phyloP scores from a whole-genome alignment of 352 stramenopile genomes.

The Elongisporangium senticosum region DNA sequence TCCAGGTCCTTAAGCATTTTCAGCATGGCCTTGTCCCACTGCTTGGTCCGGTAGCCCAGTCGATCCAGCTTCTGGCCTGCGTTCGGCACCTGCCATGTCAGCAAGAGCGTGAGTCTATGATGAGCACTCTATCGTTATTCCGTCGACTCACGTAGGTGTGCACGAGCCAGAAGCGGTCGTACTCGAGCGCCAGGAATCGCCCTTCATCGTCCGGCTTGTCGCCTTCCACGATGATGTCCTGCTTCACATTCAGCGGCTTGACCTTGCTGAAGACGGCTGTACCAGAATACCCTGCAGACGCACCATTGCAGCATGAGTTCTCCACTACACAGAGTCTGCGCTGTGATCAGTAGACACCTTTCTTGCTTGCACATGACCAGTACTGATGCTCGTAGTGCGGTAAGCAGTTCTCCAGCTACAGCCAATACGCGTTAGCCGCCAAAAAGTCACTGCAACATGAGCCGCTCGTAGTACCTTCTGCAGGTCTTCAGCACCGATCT shows the following conservation, averaged over 20 bases:
- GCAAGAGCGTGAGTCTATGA: neutral
- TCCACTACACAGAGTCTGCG: neutral
- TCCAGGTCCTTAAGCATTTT: slow-evolving; percentile 65
- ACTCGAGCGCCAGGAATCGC: slow-evolving; percentile 76
- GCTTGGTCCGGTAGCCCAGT: slow-evolving; percentile 58
- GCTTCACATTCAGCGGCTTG: slow-evolving; percentile 62
- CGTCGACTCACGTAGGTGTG: slow-evolving; percentile 57
- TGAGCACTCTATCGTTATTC: no score
- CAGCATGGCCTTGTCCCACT: slow-evolving; percentile 78
- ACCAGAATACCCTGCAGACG: slow-evolving; percentile 45
- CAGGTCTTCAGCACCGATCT: slow-evolving; percentile 70
- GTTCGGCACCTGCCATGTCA: slow-evolving; percentile 44
- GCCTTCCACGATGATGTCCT: slow-evolving; percentile 55
- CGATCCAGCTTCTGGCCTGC: slow-evolving; percentile 66
- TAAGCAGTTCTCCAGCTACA: slow-evolving; percentile 55
- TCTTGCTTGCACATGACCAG: slow-evolving; percentile 73
- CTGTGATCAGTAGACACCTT: slow-evolving; percentile 18
- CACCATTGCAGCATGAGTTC: neutral
- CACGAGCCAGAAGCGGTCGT: slow-evolving; percentile 72
- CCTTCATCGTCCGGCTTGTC: slow-evolving; percentile 60
- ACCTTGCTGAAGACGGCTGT: slow-evolving; percentile 71
- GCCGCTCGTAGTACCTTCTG: slow-evolving; percentile 25
- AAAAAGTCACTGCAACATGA: neutral
- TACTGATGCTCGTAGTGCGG: slow-evolving; percentile 73
- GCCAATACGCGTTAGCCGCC: neutral